Percentiles rank a stretch among this genome's conserved stretches.
These are phyloP conservation scores for Penicillium frequentans DNA, from an alignment of 2,329 filamentous ascomycete genomes.

Conservation along the genomic window DNA sequence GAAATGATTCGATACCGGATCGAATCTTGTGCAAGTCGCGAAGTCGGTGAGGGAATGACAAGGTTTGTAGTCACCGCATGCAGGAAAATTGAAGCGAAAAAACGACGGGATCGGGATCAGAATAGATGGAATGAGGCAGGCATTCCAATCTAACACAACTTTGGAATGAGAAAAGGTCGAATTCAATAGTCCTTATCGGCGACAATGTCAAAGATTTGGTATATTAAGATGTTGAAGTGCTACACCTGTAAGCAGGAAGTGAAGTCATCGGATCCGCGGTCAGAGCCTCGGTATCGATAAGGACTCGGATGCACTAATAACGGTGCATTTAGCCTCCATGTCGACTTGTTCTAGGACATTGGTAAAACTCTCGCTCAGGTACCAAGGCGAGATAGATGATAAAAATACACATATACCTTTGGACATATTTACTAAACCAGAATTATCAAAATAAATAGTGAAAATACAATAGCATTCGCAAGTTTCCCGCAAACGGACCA, in stretches of 20 bases:
- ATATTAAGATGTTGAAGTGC: not conserved
- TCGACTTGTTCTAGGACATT: not conserved
- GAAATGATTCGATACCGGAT: slow-evolving; percentile 10
- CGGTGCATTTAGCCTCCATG: not conserved
- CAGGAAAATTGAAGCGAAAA: slow-evolving; percentile 8
- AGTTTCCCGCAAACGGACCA: slow-evolving; percentile 1
- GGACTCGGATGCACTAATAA: not conserved
- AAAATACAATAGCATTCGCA: not conserved
- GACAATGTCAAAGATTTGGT: not conserved
- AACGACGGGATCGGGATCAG: not conserved
- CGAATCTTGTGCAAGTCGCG: slow-evolving; percentile 7
- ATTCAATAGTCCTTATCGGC: not conserved
- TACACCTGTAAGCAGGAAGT: not conserved
- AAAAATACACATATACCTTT: not conserved
- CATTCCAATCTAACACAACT: not conserved
- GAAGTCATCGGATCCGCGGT: slow-evolving; percentile 15
- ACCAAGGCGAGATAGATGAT: not conserved
- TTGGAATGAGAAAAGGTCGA: not conserved
- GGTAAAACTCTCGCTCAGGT: too few relatives aligned
- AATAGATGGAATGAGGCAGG: not conserved
- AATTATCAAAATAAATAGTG: not conserved
- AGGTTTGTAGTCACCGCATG: slow-evolving; percentile 2
- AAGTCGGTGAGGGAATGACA: not conserved
- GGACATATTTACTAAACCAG: not conserved
- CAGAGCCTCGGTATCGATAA: slow-evolving; percentile 14